Base-by-base conservation (phyloP, 192 early-diverging fungal species). In the Backusella luteola region DNA sequence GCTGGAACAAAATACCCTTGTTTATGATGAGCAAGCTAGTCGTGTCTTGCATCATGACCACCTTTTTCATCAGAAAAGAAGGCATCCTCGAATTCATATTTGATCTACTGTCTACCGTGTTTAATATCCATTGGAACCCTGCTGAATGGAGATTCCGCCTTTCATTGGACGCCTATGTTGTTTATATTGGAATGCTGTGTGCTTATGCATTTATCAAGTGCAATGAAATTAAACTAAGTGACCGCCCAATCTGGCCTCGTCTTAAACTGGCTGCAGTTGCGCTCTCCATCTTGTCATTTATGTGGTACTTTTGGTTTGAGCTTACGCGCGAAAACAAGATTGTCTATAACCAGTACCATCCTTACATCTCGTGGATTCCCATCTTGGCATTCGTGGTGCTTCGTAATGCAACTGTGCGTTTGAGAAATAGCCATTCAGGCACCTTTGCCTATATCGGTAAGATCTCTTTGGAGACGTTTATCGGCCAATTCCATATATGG, bases 401-500 rank as follows among this genome's bases (percentile, higher is more conserved):
- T 36, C 92, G 92, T 76, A 95, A 95, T 79, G 80, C 85, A 34
- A 89, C 90, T 3, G 66, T 74, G 12, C 56, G 39, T 15, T 76
- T 93, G 70, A 84, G 94, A 14, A 80, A 84, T 35, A 87, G 81
- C 8, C 83, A 85, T 29, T 91, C 88, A 59, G 52, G 75, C 0
- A 85, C 88, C 34, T 92, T 87, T 79, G 39, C 83, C 3, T 89
- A 84, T 52, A 83, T 91, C 32, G 94, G 92, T 3, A 84, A 82
- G 34, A 89, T 89, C 69, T 92, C 90, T 17, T 79, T 95, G 17
- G 94, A 95, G 79, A 91, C 90, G 21, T 95, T 95, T 73, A 91
- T 95, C 78, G 89, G 91, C 9, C 92, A 95, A 82, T 93, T 92
- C 78, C 94, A 95, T 74, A 82, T 93, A 67, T 95, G 91, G 87